Conservation (phyloP, 2,329 filamentous ascomycete genomes). For the Fusarium tjaetaba region DNA sequence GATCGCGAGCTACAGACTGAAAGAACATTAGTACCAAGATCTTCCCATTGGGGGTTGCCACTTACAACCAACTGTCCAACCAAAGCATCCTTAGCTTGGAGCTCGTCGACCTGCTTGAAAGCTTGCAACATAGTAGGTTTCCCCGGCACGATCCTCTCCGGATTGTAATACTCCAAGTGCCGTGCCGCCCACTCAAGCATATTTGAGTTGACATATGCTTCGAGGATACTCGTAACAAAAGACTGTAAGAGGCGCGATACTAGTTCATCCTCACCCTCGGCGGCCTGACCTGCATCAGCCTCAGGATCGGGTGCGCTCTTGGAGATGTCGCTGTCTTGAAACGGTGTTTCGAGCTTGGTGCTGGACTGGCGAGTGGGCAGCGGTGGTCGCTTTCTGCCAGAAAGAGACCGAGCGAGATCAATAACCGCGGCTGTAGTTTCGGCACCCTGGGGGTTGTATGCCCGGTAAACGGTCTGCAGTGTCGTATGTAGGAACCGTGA, state of each 20-base stretch:
- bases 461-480: constrained; percentile 75
- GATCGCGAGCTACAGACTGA: constrained; percentile 71
- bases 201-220: constrained; percentile 74
- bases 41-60: constrained; percentile 16
- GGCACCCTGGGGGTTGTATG: constrained; percentile 70
- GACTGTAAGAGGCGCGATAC: constrained; percentile 74
- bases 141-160: constrained; percentile 69
- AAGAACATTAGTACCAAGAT: constrained; percentile 23
- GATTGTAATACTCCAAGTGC: constrained; percentile 74
- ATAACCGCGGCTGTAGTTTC: constrained; percentile 77
- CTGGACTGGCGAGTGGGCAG: constrained; percentile 69
- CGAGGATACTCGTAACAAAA: constrained; percentile 81
- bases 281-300: constrained; percentile 52
- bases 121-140: constrained; percentile 69
- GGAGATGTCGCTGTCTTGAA: constrained; percentile 62
- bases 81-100: constrained; percentile 71
- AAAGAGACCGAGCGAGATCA: constrained; percentile 75
- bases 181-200: constrained; percentile 70
- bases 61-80: constrained; percentile 77
- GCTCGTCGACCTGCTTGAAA: constrained; percentile 70
- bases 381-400: constrained; percentile 72
- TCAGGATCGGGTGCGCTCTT: constrained; percentile 71
- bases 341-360: constrained; percentile 63
- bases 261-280: constrained; percentile 68
- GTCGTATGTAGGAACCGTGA: constrained; percentile 82